A percentile compares a stretch with the other conserved stretches of the same genome.
phyloP scores from a whole-genome alignment of 495 filamentous ascomycete genomes.

The Hypoxylon perforatum region DNA sequence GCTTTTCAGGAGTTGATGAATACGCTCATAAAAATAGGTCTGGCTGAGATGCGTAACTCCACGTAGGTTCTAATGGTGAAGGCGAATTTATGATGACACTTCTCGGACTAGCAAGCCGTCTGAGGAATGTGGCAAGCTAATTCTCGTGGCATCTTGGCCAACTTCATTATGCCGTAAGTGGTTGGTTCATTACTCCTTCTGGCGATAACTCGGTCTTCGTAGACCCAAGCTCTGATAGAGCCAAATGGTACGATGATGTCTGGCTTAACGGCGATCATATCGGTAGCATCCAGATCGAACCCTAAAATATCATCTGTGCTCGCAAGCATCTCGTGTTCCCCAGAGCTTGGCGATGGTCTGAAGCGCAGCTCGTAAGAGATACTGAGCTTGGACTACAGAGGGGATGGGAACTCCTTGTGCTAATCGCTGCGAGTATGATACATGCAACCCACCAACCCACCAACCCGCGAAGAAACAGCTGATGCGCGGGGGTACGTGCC shows the following conservation, averaged over 20 bases:
- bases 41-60: not conserved
- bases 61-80: constrained; percentile 3
- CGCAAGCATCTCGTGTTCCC: constrained; percentile 11
- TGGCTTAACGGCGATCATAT: constrained; percentile 35
- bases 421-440: constrained; percentile 37
- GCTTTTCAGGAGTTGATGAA: not conserved
- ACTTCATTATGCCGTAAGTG: constrained; percentile 23
- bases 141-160: constrained; percentile 15
- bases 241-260: constrained; percentile 9
- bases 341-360: constrained; percentile 31
- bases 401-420: constrained; percentile 41
- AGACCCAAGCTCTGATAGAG: constrained; percentile 1
- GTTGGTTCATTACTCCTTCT: constrained; percentile 5
- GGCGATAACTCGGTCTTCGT: constrained; percentile 2
- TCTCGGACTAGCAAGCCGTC: constrained; percentile 3
- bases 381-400: constrained; percentile 30
- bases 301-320: constrained; percentile 24
- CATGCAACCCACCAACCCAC: not conserved
- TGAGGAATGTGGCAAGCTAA: not conserved
- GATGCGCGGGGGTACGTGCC: constrained; percentile 18
- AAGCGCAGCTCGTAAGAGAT: constrained; percentile 38
- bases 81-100: constrained; percentile 1
- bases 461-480: constrained; percentile 16
- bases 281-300: constrained; percentile 37
- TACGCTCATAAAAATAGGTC: constrained; percentile 1